Base-by-base conservation (phyloP, 192 early-diverging fungal species). In the Coemansia javaensis region DNA sequence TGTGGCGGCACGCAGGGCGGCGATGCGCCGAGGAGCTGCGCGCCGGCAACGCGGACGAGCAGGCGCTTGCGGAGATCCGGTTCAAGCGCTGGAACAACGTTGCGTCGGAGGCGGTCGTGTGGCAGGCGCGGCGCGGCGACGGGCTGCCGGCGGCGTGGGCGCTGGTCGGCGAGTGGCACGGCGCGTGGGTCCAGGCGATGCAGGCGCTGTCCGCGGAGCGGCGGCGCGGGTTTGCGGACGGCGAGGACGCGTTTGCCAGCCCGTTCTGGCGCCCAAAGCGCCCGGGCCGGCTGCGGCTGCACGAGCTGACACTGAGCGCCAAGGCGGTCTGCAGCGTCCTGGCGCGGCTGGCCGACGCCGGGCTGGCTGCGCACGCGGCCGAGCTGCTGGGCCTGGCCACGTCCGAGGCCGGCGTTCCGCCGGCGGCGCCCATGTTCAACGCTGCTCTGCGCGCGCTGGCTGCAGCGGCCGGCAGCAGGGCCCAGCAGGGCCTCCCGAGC, bases 31-130 rank as follows among this genome's bases (percentile, higher is more conserved):
- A 34, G 5, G 43, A 46, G n/a, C 12, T 52, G 15, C 16, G 23
- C 7, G 41, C 38, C n/a, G 30, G 13, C 16, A 16, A 31, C 9
- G 38, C 20, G 9, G 37, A 23, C n/a, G 50, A 33, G 23, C 32
- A 4, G 9, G 34, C 49, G 15, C 7, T 49, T 7, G 32, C 40
- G 18, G 60, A 71, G 36, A 53, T 71, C 51, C 51, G 47, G 38
- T 60, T 72, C 40, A 72, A 64, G 52, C 51, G 68, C 28, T 72
- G 68, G 68, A 60, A 56, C 52, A 56, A 72, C 40, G 61, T 72
- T 7, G 60, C 61, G 6, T 72, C 68, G 47, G 50, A 53, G 25
- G 52, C 39, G 8, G 5, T 43, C 3, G 37, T 46, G 16, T 46
- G 50, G 45, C 35, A 17, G 11, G 40, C 41, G 13, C 43, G 30